Percentiles rank a stretch among this genome's conserved stretches.
Conservation (phyloP, 768 basidiomycete species). For the Phlegmacium glaucopus region DNA sequence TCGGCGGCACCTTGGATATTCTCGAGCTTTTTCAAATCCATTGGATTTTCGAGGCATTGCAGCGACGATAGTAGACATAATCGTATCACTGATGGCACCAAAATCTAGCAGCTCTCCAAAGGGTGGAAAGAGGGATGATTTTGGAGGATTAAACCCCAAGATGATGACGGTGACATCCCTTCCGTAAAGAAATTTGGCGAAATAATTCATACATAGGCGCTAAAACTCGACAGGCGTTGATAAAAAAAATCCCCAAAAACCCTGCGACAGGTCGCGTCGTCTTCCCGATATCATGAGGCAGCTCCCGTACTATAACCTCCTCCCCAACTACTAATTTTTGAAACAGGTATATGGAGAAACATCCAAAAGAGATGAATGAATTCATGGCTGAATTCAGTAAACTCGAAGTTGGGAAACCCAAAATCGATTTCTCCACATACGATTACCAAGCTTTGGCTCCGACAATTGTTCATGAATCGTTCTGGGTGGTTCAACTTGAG, state of each 20-base stretch:
- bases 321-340: neutral
- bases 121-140: constrained; percentile 7
- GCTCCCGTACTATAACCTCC: neutral
- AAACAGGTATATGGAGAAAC: constrained; percentile 20
- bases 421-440: constrained; percentile 17
- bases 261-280: constrained; percentile 18
- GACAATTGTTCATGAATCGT: constrained; percentile 22
- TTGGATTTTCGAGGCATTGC: neutral
- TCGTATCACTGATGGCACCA: neutral
- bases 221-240: constrained; percentile 2
- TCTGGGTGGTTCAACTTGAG: constrained; percentile 32
- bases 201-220: neutral
- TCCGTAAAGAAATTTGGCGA: neutral
- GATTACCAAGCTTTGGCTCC: constrained; percentile 19
- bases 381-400: constrained; percentile 14
- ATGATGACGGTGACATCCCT: constrained; percentile 6
- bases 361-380: constrained; percentile 20
- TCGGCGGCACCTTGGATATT: too few species aligned
- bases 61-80: too few species aligned
- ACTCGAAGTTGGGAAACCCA: constrained; percentile 7
- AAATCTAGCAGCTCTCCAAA: constrained; percentile 3
- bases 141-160: constrained; percentile 11
- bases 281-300: constrained; percentile 21
- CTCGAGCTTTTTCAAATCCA: neutral
- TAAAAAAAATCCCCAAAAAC: constrained; percentile 20